phyloP scores from a whole-genome alignment of 306 rosid genomes.

The Quercus ilex region DNA sequence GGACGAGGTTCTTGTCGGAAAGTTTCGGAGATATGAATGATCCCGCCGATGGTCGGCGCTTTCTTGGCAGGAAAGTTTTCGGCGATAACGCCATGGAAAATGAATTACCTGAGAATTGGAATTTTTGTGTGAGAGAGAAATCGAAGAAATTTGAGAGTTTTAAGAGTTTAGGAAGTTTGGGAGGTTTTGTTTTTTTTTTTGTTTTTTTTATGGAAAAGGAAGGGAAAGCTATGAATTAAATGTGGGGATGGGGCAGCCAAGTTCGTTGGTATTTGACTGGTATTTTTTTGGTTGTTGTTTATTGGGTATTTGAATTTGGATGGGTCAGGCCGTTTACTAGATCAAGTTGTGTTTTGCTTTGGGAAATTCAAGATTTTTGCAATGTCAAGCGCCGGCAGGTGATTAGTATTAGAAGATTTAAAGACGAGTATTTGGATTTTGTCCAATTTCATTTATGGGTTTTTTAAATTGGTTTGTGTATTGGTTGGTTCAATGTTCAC shows the following conservation, averaged over 20 bases:
- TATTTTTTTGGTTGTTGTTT: neutral
- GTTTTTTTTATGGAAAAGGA: too few relatives aligned
- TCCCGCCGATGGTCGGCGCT: slow-evolving; percentile 56
- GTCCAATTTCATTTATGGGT: too few relatives aligned
- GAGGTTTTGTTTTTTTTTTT: too few relatives aligned
- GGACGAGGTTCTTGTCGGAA: slow-evolving; percentile 36
- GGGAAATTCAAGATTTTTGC: neutral
- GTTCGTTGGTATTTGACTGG: slow-evolving; percentile 36
- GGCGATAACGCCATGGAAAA: slow-evolving; percentile 57
- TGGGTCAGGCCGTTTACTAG: slow-evolving; percentile 15
- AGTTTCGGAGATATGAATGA: slow-evolving; percentile 54
- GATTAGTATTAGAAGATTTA: neutral
- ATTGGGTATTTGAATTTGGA: too few relatives aligned
- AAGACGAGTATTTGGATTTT: too few relatives aligned
- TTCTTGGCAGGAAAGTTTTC: slow-evolving; percentile 43
- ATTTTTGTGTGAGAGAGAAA: neutral
- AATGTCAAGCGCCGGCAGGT: slow-evolving; percentile 23
- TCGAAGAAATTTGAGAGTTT: too few relatives aligned
- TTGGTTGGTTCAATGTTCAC: too few relatives aligned
- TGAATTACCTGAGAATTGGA: neutral
- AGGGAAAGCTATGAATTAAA: too few relatives aligned
- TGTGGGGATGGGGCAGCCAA: neutral
- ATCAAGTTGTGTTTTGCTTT: slow-evolving; percentile 14
- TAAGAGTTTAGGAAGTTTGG: too few relatives aligned
- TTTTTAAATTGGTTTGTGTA: too few relatives aligned